These are phyloP conservation scores for Suhomyces prunicola DNA, from an alignment of 805 yeast species.

Conservation along the genomic window DNA sequence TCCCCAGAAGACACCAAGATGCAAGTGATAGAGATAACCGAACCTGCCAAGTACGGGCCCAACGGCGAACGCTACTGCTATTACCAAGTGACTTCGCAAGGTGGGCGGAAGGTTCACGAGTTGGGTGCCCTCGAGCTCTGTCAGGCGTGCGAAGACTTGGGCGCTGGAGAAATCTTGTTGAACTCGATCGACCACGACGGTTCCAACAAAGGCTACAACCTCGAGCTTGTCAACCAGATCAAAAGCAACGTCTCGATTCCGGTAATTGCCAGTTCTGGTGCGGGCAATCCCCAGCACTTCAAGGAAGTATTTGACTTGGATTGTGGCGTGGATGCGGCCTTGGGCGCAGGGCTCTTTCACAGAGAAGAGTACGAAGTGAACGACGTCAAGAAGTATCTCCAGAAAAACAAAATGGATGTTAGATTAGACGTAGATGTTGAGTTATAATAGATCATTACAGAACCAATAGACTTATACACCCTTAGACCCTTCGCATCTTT, in stretches of 20 bases:
- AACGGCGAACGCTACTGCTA: conserved; percentile 85
- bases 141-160: conserved; percentile 83
- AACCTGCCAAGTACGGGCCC: conserved; percentile 61
- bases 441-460: conserved; percentile 12
- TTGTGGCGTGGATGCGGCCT: conserved; percentile 90
- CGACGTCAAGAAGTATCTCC: conserved; percentile 72
- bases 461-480: too few species aligned
- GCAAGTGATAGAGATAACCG: conserved; percentile 58
- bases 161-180: conserved; percentile 92
- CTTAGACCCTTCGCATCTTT: neutral
- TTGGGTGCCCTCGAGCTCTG: conserved; percentile 90
- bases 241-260: conserved; percentile 80
- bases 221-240: conserved; percentile 77
- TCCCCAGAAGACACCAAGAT: conserved; percentile 60
- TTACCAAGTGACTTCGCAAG: conserved; percentile 94
- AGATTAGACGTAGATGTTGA: conserved; percentile 51
- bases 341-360: conserved; percentile 99
- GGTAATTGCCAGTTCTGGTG: conserved; percentile 97
- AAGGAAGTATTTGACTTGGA: conserved; percentile 73
- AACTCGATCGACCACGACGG: conserved; percentile 98
- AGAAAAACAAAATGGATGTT: conserved; percentile 55
- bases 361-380: conserved; percentile 87
- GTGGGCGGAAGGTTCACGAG: conserved; percentile 86
- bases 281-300: conserved; percentile 91
- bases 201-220: conserved; percentile 88